phyloP scores from a whole-genome alignment of 495 filamentous ascomycete genomes.

The Penicillium turbatum region DNA sequence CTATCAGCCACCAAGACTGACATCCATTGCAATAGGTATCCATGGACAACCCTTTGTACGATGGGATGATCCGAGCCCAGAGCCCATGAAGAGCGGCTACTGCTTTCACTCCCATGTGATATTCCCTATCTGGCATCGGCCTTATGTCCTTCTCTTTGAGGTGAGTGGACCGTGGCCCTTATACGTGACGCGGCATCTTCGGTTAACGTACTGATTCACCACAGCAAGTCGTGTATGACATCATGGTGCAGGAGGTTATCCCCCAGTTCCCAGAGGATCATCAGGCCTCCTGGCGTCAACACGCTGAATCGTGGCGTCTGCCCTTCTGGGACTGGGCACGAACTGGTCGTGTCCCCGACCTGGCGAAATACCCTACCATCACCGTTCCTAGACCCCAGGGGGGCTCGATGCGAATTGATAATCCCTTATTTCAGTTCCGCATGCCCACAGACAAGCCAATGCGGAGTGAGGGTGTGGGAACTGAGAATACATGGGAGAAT shows the following conservation, averaged over 20 bases:
- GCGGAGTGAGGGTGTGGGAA: constrained; percentile 3
- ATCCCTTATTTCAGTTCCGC: constrained; percentile 27
- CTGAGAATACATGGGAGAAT: constrained; percentile 7
- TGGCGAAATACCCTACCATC: constrained; percentile 32
- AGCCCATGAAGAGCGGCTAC: constrained; percentile 26
- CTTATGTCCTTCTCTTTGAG: constrained; percentile 45
- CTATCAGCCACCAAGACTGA: neutral
- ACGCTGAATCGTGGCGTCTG: constrained; percentile 45
- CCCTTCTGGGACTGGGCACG: constrained; percentile 58
- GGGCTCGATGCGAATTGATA: constrained; percentile 13
- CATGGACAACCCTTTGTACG: constrained; percentile 41
- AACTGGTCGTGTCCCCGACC: constrained; percentile 31
- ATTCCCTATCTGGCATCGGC: constrained; percentile 47
- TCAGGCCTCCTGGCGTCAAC: constrained; percentile 28
- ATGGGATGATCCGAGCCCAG: constrained; percentile 30
- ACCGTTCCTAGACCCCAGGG: constrained; percentile 19
- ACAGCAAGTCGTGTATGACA: constrained; percentile 26
- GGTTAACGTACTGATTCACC: neutral
- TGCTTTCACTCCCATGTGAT: constrained; percentile 30
- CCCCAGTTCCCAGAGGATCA: constrained; percentile 19
- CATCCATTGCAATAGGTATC: constrained; percentile 16
- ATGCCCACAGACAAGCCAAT: constrained; percentile 10
- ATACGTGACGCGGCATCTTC: neutral
- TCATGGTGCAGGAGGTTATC: constrained; percentile 26
- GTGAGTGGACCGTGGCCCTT: constrained; percentile 11